Percentiles rank a stretch among this genome's conserved stretches.
These are phyloP conservation scores for Amanita rubescens DNA, from an alignment of 768 basidiomycete genomes.

Conservation along the genomic window DNA sequence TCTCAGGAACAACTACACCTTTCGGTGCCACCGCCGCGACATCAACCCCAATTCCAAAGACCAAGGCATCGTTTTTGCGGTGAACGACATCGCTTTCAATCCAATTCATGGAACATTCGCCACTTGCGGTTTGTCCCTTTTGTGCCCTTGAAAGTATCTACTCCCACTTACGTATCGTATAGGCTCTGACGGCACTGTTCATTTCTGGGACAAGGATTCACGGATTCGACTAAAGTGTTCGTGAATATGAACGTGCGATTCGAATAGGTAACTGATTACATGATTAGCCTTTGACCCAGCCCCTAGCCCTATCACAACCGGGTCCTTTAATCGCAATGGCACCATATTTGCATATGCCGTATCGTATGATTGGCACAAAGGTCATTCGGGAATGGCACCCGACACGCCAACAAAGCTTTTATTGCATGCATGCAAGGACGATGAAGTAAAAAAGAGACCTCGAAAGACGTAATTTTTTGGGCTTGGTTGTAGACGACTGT, in stretches of 20 bases:
- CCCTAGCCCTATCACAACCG: constrained; percentile 71
- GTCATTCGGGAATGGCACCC: constrained; percentile 75
- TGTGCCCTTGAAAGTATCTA: constrained; percentile 44
- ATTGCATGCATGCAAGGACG: constrained; percentile 80
- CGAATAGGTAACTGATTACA: neutral
- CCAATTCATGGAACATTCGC: constrained; percentile 66
- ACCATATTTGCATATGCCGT: constrained; percentile 87
- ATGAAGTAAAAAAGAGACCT: constrained; percentile 67
- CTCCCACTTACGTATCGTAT: neutral
- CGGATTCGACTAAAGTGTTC: constrained; percentile 85
- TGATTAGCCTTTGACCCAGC: constrained; percentile 60
- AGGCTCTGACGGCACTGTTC: constrained; percentile 82
- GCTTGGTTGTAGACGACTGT: neutral
- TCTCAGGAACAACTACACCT: neutral
- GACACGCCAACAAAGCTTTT: constrained; percentile 71
- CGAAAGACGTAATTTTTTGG: neutral
- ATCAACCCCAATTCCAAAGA: neutral
- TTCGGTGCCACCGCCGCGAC: neutral
- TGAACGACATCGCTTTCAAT: too few species aligned
- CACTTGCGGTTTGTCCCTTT: constrained; percentile 41
- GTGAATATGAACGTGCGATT: constrained; percentile 11
- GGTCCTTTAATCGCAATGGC: constrained; percentile 81
- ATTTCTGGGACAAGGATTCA: constrained; percentile 93
- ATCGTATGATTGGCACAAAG: constrained; percentile 93
- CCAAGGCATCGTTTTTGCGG: constrained; percentile 28